Conservation (phyloP, 2,329 filamentous ascomycete genomes). For the Monilinia polystroma region DNA sequence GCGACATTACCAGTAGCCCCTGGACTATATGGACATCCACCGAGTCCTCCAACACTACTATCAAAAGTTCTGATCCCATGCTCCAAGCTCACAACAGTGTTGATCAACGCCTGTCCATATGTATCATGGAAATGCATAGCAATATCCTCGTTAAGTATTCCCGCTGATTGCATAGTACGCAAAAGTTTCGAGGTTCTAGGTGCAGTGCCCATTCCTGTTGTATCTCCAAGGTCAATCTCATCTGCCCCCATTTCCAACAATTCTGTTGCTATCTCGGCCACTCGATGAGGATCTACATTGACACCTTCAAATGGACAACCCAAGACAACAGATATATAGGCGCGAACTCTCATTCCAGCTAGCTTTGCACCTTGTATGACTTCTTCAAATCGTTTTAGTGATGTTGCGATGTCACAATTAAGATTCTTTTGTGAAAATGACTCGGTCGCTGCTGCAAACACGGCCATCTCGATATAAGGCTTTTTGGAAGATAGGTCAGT, state of each 20-base stretch:
- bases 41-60: slow-evolving; percentile 74
- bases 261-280: slow-evolving; percentile 64
- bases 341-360: slow-evolving; percentile 66
- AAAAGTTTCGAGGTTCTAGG: slow-evolving; percentile 65
- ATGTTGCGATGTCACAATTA: slow-evolving; percentile 75
- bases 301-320: slow-evolving; percentile 75
- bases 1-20: slow-evolving; percentile 85
- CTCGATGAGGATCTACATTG: slow-evolving; percentile 61
- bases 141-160: slow-evolving; percentile 66
- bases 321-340: slow-evolving; percentile 77
- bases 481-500: slow-evolving; percentile 28
- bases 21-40: slow-evolving; percentile 81
- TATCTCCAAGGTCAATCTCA: slow-evolving; percentile 87
- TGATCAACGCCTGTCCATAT: slow-evolving; percentile 81
- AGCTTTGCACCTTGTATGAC: slow-evolving; percentile 69
- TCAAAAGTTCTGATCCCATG: slow-evolving; percentile 79
- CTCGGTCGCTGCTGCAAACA: slow-evolving; percentile 82
- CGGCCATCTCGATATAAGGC: slow-evolving; percentile 66
- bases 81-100: slow-evolving; percentile 73
- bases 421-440: slow-evolving; percentile 78
- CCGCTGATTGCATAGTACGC: slow-evolving; percentile 62
- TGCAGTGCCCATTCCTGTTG: slow-evolving; percentile 86
- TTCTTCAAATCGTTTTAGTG: slow-evolving; percentile 65
- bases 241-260: slow-evolving; percentile 85
- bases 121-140: slow-evolving; percentile 90